Conservation (phyloP, 139 green algal species). For the Chlamydomonas schloesseri region DNA sequence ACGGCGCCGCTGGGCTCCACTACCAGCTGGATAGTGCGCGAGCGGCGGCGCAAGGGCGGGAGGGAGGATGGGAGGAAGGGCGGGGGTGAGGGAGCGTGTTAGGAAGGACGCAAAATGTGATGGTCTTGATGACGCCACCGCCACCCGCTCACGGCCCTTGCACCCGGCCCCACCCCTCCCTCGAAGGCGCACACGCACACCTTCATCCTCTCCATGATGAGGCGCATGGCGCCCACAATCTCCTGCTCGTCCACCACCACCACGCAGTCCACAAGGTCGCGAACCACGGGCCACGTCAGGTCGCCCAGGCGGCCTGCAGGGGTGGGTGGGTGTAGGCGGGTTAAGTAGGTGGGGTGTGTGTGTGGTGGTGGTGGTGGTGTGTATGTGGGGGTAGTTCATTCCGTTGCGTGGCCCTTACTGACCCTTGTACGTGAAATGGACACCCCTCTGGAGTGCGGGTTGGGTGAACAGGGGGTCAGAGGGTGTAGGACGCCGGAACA, state of each 20-base stretch:
- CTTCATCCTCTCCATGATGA: conserved; percentile 81
- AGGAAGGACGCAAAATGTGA: neutral
- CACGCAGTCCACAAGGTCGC: conserved; percentile 81
- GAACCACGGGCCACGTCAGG: conserved; percentile 86
- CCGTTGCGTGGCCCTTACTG: too few relatives aligned
- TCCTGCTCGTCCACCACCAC: conserved; percentile 75
- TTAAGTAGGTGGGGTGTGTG: neutral
- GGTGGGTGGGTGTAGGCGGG: neutral
- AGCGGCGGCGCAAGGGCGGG: too few relatives aligned
- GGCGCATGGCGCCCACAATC: conserved; percentile 85
- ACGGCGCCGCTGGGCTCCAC: conserved; percentile 89
- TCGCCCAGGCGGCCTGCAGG: conserved; percentile 66
- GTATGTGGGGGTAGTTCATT: too few relatives aligned
- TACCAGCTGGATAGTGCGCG: conserved; percentile 67
- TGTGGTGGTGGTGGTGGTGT: neutral
- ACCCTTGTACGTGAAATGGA: too few relatives aligned
- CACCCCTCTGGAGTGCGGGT: too few relatives aligned
- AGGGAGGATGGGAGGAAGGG: neutral
- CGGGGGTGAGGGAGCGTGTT: neutral
- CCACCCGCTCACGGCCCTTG: neutral
- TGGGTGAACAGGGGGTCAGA: too few relatives aligned
- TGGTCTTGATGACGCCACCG: neutral
- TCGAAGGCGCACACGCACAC: conserved; percentile 33
- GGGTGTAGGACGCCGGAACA: too few relatives aligned
- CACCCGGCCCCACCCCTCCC: neutral